A percentile compares a stretch with the other conserved stretches of the same genome.
Evolutionary conservation across 2,329 filamentous ascomycete species (phyloP).

Genomic region (Fusarium tanahbumbuense): DNA sequence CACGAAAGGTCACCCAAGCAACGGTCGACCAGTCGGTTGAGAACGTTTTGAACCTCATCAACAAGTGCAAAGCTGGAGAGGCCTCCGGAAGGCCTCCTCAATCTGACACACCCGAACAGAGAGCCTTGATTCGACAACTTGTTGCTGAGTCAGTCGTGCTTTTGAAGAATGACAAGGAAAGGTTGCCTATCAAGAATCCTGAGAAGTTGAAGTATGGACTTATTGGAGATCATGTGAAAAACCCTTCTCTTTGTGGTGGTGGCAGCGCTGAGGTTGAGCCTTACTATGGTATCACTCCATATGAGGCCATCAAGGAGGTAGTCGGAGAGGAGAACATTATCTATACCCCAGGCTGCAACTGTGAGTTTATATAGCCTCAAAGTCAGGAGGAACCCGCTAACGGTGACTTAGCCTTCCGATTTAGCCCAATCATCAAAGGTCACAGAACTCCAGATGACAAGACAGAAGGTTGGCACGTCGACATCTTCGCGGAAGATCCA

Average conservation of each 20-base stretch:
- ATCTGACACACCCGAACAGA: slow-evolving; percentile 28
- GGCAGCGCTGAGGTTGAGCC: slow-evolving; percentile 51
- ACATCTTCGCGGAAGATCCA: slow-evolving; percentile 31
- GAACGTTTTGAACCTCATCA: slow-evolving; percentile 35
- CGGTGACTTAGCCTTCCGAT: slow-evolving; percentile 17
- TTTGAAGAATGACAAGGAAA: slow-evolving; percentile 15
- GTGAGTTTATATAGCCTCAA: neutral
- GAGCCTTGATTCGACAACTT: slow-evolving; percentile 26
- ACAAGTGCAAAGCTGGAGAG: slow-evolving; percentile 14
- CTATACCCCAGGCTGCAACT: slow-evolving; percentile 38
- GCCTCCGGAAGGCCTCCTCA: neutral
- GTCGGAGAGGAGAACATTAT: slow-evolving; percentile 33
- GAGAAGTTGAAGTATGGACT: slow-evolving; percentile 51
- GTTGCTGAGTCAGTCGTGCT: slow-evolving; percentile 26
- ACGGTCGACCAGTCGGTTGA: slow-evolving; percentile 46
- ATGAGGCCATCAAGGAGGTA: slow-evolving; percentile 47
- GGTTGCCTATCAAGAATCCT: slow-evolving; percentile 25
- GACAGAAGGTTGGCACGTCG: slow-evolving; percentile 27
- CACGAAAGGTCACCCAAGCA: slow-evolving; percentile 34
- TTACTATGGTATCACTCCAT: slow-evolving; percentile 50
- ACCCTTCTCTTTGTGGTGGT: slow-evolving; percentile 50
- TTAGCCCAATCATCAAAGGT: slow-evolving; percentile 31
- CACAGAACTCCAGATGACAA: slow-evolving; percentile 4
- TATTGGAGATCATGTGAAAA: slow-evolving; percentile 55
- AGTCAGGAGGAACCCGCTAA: neutral